These are phyloP conservation scores for Anisodus tanguticus DNA, from an alignment of 257 asterid species.

Conservation along the genomic window DNA sequence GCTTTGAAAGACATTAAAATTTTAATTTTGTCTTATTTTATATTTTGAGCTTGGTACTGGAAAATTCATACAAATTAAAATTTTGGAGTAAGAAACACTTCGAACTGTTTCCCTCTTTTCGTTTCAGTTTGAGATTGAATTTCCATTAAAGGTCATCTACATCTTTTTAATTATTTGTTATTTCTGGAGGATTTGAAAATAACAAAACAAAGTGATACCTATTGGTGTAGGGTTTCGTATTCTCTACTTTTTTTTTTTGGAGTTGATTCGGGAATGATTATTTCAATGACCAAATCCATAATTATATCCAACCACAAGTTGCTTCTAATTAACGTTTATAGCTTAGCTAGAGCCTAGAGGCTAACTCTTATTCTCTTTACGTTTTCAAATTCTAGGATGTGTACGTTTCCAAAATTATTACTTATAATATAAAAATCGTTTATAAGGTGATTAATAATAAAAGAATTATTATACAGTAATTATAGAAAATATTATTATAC, in stretches of 20 bases:
- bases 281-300: neutral
- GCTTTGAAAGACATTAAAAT: neutral
- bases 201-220: neutral
- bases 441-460: neutral
- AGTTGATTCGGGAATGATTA: neutral
- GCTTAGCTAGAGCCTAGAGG: neutral
- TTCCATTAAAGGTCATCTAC: neutral
- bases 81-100: neutral
- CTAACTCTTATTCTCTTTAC: neutral
- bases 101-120: neutral
- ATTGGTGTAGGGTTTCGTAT: constrained; percentile 17
- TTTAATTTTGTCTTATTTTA: neutral
- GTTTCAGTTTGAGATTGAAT: neutral
- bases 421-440: neutral
- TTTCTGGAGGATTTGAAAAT: neutral
- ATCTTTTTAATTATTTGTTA: neutral
- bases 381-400: no score
- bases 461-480: no score
- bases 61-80: neutral
- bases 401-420: neutral
- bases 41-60: neutral
- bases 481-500: neutral
- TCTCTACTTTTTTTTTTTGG: constrained; percentile 4
- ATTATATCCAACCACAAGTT: neutral
- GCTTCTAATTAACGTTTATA: neutral